Evolutionary conservation across 2,329 filamentous ascomycete genomes (phyloP), one percentile per base, ranked within the genome.

Genomic region (Epichloe brachyelytri): DNA sequence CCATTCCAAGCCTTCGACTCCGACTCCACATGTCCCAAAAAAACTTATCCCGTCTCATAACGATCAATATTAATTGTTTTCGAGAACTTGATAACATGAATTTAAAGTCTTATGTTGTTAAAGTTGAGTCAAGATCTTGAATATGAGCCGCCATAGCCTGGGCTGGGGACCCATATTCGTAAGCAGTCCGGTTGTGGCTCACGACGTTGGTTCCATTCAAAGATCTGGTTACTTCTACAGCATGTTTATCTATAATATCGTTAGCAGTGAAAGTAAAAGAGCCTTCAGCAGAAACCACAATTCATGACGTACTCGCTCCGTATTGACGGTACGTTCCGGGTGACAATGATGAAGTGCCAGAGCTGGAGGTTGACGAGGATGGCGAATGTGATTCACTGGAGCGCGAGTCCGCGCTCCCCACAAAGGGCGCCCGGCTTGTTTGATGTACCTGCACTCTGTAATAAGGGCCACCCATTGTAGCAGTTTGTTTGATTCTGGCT

Each of bases 401-500:
- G 15, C 12, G 37, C 12, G 47, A 43, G 39, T 57, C 63, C 30
- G 63, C 63, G 57, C 59, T 61, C 51, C 55, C 57, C 40, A 60
- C 58, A 19, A 62, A 65, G 49, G 63, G 55, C 49, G 57, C 57
- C 46, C 59, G 59, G 49, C 56, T 57, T 52, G 57, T 55, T 56
- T 68, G 65, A 56, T 68, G 66, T 51, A 68, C 58, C 50, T 67
- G 56, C 47, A 64, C 60, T 40, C 54, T 55, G 56, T 62, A 59
- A 44, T 62, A 59, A 44, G 55, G 56, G 47, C 55, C 54, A 53
- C 55, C 56, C 60, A 65, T 62, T 40, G 34, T 53, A 37, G 48
- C 5, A 46, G 48, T 51, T 44, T 8, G 48, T 51, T 44, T n/a
- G n/a, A 12, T 30, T 17, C 37, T 36, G 47, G 14, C 48, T 36